phyloP scores from a whole-genome alignment of 768 basidiomycete species.

The Calvatia gigantea region DNA sequence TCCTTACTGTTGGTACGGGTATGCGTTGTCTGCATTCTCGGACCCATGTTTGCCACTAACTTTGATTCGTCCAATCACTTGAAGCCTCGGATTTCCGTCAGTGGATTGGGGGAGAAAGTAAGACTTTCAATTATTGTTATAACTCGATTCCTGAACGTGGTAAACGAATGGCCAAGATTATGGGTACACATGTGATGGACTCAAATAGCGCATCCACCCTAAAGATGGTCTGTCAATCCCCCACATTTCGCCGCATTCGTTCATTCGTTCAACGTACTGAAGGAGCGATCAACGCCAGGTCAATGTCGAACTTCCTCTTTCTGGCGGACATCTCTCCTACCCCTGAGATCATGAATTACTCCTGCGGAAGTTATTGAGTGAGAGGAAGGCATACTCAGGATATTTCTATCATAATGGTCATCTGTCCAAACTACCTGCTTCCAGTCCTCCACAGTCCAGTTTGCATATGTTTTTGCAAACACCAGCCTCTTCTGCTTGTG shows the following conservation, averaged over 20 bases:
- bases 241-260: background rate
- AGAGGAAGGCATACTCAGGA: conserved; percentile 28
- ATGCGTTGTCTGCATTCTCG: conserved; percentile 11
- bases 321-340: conserved; percentile 18
- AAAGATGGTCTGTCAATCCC: conserved; percentile 58
- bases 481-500: too few relatives aligned
- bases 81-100: conserved; percentile 69
- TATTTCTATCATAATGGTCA: conserved; percentile 32
- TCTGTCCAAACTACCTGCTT: too few relatives aligned
- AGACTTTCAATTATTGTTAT: conserved; percentile 70
- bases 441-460: too few relatives aligned
- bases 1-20: conserved; percentile 55
- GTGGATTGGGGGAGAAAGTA: conserved; percentile 71
- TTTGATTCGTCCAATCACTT: background rate
- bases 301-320: conserved; percentile 34
- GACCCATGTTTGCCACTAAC: background rate
- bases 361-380: conserved; percentile 24
- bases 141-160: conserved; percentile 66
- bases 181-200: conserved; percentile 65
- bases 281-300: conserved; percentile 17
- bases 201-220: conserved; percentile 52
- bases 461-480: too few relatives aligned
- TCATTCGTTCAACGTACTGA: background rate
- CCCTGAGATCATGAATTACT: conserved; percentile 20
- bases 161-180: conserved; percentile 47